Conservation (phyloP, 441 rosid genomes). For the Melastoma candidum region DNA sequence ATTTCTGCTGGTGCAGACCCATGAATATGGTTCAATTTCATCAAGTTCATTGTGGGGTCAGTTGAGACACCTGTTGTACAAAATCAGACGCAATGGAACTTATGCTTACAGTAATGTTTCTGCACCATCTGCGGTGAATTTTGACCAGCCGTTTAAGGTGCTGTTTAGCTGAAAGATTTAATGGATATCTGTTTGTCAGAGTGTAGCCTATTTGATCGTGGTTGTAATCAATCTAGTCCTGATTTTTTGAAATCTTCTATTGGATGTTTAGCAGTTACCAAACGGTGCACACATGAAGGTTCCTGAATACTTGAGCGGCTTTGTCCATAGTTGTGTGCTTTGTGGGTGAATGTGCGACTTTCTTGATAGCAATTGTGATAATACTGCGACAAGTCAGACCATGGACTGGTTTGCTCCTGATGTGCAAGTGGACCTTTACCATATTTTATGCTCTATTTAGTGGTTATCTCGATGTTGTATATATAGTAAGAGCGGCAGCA, state of each 20-base stretch:
- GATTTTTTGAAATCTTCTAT: slow-evolving; percentile 3
- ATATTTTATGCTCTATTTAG: slow-evolving; percentile 65
- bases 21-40: slow-evolving; percentile 37
- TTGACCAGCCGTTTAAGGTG: slow-evolving; percentile 48
- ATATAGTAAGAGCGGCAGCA: slow-evolving; percentile 58
- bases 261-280: slow-evolving; percentile 36
- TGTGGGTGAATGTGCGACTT: slow-evolving; percentile 34
- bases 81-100: slow-evolving; percentile 44
- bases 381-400: slow-evolving; percentile 91
- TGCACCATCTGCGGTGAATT: slow-evolving; percentile 36
- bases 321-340: slow-evolving; percentile 53
- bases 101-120: slow-evolving; percentile 51
- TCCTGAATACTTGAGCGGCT: slow-evolving; percentile 56
- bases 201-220: neutral
- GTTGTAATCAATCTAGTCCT: neutral
- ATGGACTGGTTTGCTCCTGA: slow-evolving; percentile 89
- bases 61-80: slow-evolving; percentile 53
- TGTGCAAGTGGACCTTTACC: slow-evolving; percentile 85
- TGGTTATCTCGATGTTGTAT: slow-evolving; percentile 53
- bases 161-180: slow-evolving; percentile 2
- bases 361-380: slow-evolving; percentile 49
- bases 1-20: slow-evolving; percentile 35
- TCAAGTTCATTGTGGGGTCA: slow-evolving; percentile 56
- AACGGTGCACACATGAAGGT: slow-evolving; percentile 40
- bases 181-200: neutral